Evolutionary conservation across 2,329 filamentous ascomycete genomes (phyloP), one percentile per base, ranked within the genome.

Genomic region (Fusarium veterinarium): DNA sequence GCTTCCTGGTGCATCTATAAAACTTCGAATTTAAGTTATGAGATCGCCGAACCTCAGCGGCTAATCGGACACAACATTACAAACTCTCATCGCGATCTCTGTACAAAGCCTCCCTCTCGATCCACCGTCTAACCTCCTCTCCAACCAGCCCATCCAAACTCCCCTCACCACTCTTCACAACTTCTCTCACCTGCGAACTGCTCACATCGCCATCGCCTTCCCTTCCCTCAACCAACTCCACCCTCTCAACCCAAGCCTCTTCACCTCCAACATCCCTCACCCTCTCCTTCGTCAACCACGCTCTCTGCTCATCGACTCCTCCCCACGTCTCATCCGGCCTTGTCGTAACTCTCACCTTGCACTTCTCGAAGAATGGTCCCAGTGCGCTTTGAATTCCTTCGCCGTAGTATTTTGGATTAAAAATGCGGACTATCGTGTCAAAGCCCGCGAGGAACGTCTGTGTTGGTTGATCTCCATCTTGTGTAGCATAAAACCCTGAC

Each of bases 391-490:
- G 84, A 69, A 92, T 88, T 6, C 62, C 59, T 17, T 64, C 57
- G 10, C 45, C 64, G 28, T 94, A 94, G 81, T 95, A 95, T 79
- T 92, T 93, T 1, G 91, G 87, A 53, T 93, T 85, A 60, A 93
- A 89, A 58, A 95, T 89, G 25, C 93, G 88, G 20, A 92, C 89
- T 11, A 95, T 82, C 0, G 93, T 95, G 76, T 95, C 93, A 78
- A 90, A 95, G 33, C 93, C 93, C 4, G 90, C 88, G 5, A 95
- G 87, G 76, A 93, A 93, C 8, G 93, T 83, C 75, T 94, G 92
- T 59, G 86, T 83, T 12, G 80, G 77, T 14, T 77, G 52, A 23
- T 31, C 23, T 14, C 37, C 41, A 35, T 19, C 62, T 11, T 38
- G n/a, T 11, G 41, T 25, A 72, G 31, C 35, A 19, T 89, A 90